Evolutionary conservation across 176 grass and related monocot species (phyloP).

Genomic region (sorghum (Sorghum bicolor)): Sorghum_bicolor_NCBIv3 NC_012877.2:58299001-58299500

Average conservation of each 20-base stretch:
- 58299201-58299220: slow-evolving; percentile 48
- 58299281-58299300: slow-evolving; percentile 81
- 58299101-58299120: neutral
- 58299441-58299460: slow-evolving; percentile 9
- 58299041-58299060: neutral
- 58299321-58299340: slow-evolving; percentile 83
- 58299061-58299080: neutral
- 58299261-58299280: slow-evolving; percentile 75
- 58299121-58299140: neutral
- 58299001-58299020: neutral
- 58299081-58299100: neutral
- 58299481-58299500: slow-evolving; percentile 58
- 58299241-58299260: slow-evolving; percentile 74
- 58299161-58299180: slow-evolving; percentile 58
- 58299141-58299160: slow-evolving; percentile 2
- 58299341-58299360: slow-evolving; percentile 57
- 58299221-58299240: slow-evolving; percentile 47
- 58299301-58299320: slow-evolving; percentile 77
- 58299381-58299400: neutral
- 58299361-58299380: slow-evolving; percentile 9
- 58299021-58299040: neutral
- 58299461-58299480: slow-evolving; percentile 95
- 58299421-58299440: neutral
- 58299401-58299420: neutral
- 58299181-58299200: slow-evolving; percentile 59